These are phyloP conservation scores for Ichthyophthirius multifiliis DNA, from an alignment of 169 alveolate species.

Conservation along the genomic window DNA sequence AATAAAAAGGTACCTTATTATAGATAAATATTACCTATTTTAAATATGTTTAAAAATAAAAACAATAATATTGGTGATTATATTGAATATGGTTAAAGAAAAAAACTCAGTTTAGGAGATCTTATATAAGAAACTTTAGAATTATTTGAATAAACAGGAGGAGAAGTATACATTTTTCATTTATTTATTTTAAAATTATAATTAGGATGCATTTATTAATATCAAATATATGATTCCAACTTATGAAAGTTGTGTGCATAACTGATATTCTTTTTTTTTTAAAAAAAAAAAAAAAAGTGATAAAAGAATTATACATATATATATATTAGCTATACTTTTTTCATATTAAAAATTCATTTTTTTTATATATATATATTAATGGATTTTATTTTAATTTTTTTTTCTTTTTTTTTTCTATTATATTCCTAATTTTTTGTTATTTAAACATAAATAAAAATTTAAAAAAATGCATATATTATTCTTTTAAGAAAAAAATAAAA, in stretches of 20 bases:
- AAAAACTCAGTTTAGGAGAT: conserved; percentile 84
- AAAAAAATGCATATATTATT: too few relatives aligned
- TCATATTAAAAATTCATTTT: too few relatives aligned
- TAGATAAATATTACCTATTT: conserved; percentile 91
- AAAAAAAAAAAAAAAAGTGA: too few relatives aligned
- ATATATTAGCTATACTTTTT: too few relatives aligned
- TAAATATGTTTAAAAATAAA: conserved; percentile 85
- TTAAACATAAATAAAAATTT: too few relatives aligned
- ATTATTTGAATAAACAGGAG: conserved; percentile 90
- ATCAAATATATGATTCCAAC: conserved; percentile 94
- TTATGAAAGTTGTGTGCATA: conserved; percentile 87
- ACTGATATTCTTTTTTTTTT: too few relatives aligned
- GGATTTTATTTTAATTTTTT: too few relatives aligned
- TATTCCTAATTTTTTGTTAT: too few relatives aligned
- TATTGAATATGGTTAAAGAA: conserved; percentile 89
- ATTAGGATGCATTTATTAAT: conserved; percentile 90
- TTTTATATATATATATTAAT: too few relatives aligned
- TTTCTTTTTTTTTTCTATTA: too few relatives aligned
- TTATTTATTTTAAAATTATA: background rate
- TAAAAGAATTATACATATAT: too few relatives aligned
- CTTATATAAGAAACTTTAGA: conserved; percentile 92
- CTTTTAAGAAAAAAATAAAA: too few relatives aligned
- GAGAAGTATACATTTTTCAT: conserved; percentile 47
- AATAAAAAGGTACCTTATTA: conserved; percentile 87
- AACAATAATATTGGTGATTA: conserved; percentile 84